Base-by-base conservation (phyloP, 345 rosid genomes). In the Geranium brycei region DNA sequence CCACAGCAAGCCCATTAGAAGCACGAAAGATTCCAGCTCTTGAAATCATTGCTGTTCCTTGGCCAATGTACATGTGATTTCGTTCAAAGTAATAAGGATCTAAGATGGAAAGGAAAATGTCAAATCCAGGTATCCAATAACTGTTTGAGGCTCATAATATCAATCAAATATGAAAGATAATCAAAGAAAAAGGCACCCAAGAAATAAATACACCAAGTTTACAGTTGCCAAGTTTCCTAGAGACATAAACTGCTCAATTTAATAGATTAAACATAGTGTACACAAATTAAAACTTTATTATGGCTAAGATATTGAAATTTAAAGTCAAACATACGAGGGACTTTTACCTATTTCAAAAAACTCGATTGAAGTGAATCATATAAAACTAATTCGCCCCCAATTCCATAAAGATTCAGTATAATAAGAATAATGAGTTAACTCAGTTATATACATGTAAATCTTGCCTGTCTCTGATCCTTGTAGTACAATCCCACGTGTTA, bases 11-110 rank as follows among this genome's bases (percentile, higher is more conserved):
- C 78, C 99, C 99, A 70, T 78, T 68, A 40, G 80, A 40, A 73
- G 76, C 91, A 62, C 97, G 97, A 68, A 93, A 93, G 75, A 88
- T 81, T 70, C 99, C 92, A 73, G 97, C 88, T 71, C 97, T 88
- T 61, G 99, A 90, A 83, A 93, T 78, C 86, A 78, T 82, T 66
- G 92, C 35, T 65, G 69, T 85, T 72, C 99, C 99, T 87, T 83
- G 91, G 68, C 97, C 97, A 72, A 93, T 85, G 77, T 88, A 93
- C 61, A 93, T 77, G 71, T 91, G 91, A 68, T 78, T 73, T 74
- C 95, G 84, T 75, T 90, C 89, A 68, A 62, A 67, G 66, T 86
- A 77, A 78, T 73, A 80, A 56, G 95, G 95, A 86, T 90, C 97
- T 93, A 78, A 74, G 78, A 64, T 62, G 73, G 59, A 35, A 71